These are phyloP conservation scores for Oldenlandia corymbosa DNA, from an alignment of 257 asterid genomes.

Conservation along the genomic window DNA sequence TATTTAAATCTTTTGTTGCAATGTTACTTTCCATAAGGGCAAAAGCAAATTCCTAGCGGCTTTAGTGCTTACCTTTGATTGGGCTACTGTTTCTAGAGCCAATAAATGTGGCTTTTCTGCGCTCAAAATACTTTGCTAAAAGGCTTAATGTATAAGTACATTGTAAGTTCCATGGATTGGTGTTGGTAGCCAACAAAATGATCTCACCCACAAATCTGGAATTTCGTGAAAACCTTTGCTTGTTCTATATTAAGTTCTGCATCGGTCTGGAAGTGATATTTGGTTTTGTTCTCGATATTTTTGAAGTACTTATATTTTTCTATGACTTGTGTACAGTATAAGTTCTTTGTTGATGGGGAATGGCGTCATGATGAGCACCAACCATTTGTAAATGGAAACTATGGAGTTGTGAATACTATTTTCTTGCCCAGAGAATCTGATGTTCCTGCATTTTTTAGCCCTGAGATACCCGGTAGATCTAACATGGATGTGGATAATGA, in stretches of 20 bases:
- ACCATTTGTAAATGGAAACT: constrained; percentile 53
- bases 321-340: constrained; percentile 42
- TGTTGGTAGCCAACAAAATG: not conserved
- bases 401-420: constrained; percentile 70
- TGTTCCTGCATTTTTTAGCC: constrained; percentile 36
- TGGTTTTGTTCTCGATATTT: not conserved
- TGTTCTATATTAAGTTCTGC: not conserved
- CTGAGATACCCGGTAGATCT: constrained; percentile 44
- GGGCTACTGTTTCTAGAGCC: not conserved
- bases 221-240: not conserved
- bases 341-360: constrained; percentile 74
- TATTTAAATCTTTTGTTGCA: too few relatives aligned
- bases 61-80: not conserved
- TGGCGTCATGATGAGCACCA: constrained; percentile 79
- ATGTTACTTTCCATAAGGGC: not conserved
- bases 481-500: constrained; percentile 68
- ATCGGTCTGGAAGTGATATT: too few relatives aligned
- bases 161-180: not conserved
- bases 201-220: not conserved
- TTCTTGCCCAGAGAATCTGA: constrained; percentile 59
- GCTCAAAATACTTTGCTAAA: not conserved
- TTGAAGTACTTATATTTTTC: not conserved
- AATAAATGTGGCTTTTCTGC: not conserved
- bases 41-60: not conserved
- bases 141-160: not conserved